Conservation (phyloP, 176 grass and related monocot species). For the Triticum aestivum region DNA sequence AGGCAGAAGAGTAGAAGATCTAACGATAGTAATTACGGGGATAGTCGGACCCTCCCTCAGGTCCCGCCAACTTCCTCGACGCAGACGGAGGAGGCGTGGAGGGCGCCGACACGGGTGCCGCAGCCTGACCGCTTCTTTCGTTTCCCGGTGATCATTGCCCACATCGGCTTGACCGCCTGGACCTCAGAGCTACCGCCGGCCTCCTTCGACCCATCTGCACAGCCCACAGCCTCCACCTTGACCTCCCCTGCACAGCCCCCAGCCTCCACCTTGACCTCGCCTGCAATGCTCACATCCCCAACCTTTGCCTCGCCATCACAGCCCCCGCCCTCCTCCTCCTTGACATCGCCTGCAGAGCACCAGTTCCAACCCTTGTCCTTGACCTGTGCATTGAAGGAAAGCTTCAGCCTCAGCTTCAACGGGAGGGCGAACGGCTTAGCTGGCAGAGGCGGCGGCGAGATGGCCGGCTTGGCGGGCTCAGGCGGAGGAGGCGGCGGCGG, state of each 20-base stretch:
- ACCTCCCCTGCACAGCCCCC: not conserved
- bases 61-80: conserved; percentile 40
- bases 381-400: conserved; percentile 15
- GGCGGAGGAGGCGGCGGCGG: not conserved
- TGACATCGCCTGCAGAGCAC: not conserved
- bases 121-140: conserved; percentile 48
- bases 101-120: conserved; percentile 6
- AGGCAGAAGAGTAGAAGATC: conserved; percentile 12
- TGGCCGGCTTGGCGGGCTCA: conserved; percentile 1
- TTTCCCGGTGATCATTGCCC: conserved; percentile 39
- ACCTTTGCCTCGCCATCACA: not conserved
- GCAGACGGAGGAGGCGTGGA: not conserved
- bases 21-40: conserved; percentile 19
- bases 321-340: not conserved
- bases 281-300: not conserved
- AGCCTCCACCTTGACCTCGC: not conserved
- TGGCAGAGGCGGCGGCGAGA: conserved; percentile 14
- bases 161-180: not conserved
- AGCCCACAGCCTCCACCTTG: conserved; percentile 1
- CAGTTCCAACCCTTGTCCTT: conserved; percentile 7
- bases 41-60: conserved; percentile 28
- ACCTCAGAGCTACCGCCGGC: not conserved
- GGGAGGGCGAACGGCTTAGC: conserved; percentile 24
- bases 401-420: conserved; percentile 24
- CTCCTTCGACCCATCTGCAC: not conserved